Percentiles rank a stretch among this genome's conserved stretches.
phyloP scores from a whole-genome alignment of 2,329 filamentous ascomycete genomes.

The Balansia obtecta region DNA sequence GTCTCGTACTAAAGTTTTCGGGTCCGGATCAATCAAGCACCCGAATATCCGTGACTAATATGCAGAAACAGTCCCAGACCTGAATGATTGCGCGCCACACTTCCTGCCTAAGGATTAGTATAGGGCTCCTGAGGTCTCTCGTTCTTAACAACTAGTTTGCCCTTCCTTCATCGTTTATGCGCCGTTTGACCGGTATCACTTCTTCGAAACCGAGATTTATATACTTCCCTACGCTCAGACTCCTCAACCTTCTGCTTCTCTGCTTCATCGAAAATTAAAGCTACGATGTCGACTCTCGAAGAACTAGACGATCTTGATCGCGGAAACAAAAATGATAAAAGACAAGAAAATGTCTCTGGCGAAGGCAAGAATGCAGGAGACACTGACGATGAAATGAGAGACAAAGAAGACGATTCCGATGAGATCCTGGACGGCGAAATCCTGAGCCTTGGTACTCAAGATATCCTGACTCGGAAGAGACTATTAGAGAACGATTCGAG shows the following conservation, averaged over 20 bases:
- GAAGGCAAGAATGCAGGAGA: slow-evolving; percentile 32
- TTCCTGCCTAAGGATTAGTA: slow-evolving; percentile 10
- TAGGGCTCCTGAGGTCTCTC: background rate
- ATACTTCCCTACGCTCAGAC: background rate
- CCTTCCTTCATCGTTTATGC: background rate
- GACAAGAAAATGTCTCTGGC: slow-evolving; percentile 21
- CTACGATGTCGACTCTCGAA: slow-evolving; percentile 75
- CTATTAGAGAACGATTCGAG: slow-evolving; percentile 94
- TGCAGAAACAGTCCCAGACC: background rate
- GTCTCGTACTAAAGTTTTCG: background rate
- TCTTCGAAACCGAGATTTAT: background rate
- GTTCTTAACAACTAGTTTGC: background rate
- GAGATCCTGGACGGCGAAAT: slow-evolving; percentile 89
- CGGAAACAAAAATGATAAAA: slow-evolving; percentile 61
- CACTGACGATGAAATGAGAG: slow-evolving; percentile 80
- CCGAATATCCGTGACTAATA: background rate
- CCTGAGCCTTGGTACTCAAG: slow-evolving; percentile 81
- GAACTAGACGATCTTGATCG: slow-evolving; percentile 84
- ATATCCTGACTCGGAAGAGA: slow-evolving; percentile 82
- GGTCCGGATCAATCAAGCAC: background rate
- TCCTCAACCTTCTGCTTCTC: background rate
- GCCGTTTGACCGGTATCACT: background rate
- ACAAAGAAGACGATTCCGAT: slow-evolving; percentile 61
- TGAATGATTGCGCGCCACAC: slow-evolving; percentile 12
- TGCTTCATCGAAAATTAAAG: background rate